A percentile compares a stretch with the other conserved stretches of the same genome.
Evolutionary conservation across 177 flowering plant genomes (phyloP).

Genomic region (Vitis hybrid): DNA sequence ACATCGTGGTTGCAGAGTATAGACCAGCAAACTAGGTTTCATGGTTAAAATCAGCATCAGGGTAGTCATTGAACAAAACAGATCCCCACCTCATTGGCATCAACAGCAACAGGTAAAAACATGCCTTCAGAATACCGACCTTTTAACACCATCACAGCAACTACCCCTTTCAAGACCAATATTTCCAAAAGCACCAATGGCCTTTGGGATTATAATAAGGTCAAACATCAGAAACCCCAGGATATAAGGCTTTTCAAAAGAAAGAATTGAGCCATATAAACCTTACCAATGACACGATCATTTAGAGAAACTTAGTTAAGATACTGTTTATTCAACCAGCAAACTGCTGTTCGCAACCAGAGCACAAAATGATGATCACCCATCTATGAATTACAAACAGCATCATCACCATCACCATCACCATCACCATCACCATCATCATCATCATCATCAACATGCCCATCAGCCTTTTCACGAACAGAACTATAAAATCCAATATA

Average conservation of each 20-base stretch:
- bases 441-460: conserved; percentile 31
- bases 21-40: conserved; percentile 18
- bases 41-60: conserved; percentile 13
- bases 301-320: conserved; percentile 13
- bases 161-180: conserved; percentile 18
- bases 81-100: conserved; percentile 20
- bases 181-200: conserved; percentile 2
- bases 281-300: conserved; percentile 25
- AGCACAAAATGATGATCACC: conserved; percentile 31
- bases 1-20: conserved; percentile 11
- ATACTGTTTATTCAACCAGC: conserved; percentile 17
- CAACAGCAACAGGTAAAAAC: conserved; percentile 26
- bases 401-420: conserved; percentile 40
- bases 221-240: conserved; percentile 9
- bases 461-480: conserved; percentile 23
- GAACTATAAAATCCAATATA: conserved; percentile 33
- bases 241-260: conserved; percentile 6
- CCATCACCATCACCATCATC: conserved; percentile 20
- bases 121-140: conserved; percentile 10
- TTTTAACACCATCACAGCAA: conserved; percentile 30
- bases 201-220: conserved; percentile 11
- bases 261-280: conserved; percentile 1
- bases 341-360: conserved; percentile 19
- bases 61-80: conserved; percentile 6
- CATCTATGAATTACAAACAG: conserved; percentile 26